Conservation (phyloP, 495 filamentous ascomycete genomes). For the Geoglossum glabrum region DNA sequence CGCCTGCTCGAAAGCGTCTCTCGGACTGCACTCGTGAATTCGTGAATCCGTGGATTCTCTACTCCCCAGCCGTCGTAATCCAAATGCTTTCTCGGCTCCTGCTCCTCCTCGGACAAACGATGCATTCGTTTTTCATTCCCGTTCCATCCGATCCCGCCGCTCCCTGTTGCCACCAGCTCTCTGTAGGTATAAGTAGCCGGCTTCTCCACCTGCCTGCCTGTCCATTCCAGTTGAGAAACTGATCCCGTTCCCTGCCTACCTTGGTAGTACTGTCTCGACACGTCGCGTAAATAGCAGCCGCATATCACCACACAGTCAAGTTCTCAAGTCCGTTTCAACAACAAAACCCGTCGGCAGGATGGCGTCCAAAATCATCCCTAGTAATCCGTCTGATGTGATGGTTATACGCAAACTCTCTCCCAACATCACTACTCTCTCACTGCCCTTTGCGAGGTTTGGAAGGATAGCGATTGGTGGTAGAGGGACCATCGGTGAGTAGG, state of each 20-base stretch:
- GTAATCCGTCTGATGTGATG: constrained; percentile 53
- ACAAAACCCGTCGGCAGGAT: background rate
- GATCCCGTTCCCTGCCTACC: too few species aligned
- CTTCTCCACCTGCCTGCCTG: background rate
- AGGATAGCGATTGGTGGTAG: constrained; percentile 64
- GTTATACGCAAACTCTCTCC: constrained; percentile 69
- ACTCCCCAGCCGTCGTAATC: too few species aligned
- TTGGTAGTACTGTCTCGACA: too few species aligned
- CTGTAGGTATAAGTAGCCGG: background rate
- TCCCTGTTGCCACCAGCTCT: background rate
- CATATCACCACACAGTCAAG: too few species aligned
- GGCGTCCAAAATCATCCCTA: background rate
- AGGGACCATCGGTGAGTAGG: constrained; percentile 57
- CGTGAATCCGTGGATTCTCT: too few species aligned
- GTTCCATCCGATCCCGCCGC: background rate
- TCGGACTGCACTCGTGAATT: too few species aligned
- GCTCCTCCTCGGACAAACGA: too few species aligned
- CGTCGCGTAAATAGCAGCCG: too few species aligned
- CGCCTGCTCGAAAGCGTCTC: too few species aligned
- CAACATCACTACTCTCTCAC: constrained; percentile 59
- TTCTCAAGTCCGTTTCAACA: too few species aligned
- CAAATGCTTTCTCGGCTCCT: too few species aligned
- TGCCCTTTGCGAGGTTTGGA: constrained; percentile 73
- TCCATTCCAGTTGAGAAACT: too few species aligned
- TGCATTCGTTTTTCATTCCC: background rate